Base-by-base conservation (phyloP, 441 rosid genomes). In the Rhodomyrtus psidioides region DNA sequence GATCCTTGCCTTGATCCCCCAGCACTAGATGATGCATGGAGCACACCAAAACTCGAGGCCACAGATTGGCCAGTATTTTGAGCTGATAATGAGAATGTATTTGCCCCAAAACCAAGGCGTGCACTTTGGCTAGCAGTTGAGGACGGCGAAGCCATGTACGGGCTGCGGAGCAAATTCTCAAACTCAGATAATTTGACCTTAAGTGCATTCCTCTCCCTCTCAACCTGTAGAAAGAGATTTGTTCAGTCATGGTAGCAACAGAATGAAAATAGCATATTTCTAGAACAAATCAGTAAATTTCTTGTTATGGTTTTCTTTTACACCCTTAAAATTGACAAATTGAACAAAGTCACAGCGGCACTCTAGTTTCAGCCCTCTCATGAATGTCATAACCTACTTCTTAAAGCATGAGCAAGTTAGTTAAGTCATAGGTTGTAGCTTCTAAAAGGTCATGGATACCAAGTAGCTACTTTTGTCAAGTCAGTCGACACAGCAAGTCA, bases 121-220 rank as follows among this genome's bases (percentile, higher is more conserved):
- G 91, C 84, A 34, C 88, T 89, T 87, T 89, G 92, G 86, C 88
- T 84, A 56, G 87, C 83, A 46, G 83, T 87, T 62, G 94, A 79
- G 23, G 89, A 90, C 39, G 81, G 82, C 19, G 94, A 88, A 82
- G 92, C 92, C 81, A 58, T 83, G 87, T 94, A 91, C 59, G 99
- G 97, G 87, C 85, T 91, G 62, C 82, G 94, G 54, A 94, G 92
- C 89, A 96, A 91, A 86, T 90, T 92, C 81, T 94, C 93, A 86
- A 95, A 95, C 92, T 96, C 96, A 5, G 87, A 86, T 91, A 94
- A 85, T 90, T 95, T 97, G 83, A 94, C 87, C 79, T 91, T 94
- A 23, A 92, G 93, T 86, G 94, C 87, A 89, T 85, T 94, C 89
- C 97, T 93, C 90, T 97, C 99, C 88, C 94, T 95, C 87, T 95